Percentiles rank a stretch among this genome's conserved stretches.
Conservation (phyloP, 208 protist species). For the Crithidia bombi region DNA sequence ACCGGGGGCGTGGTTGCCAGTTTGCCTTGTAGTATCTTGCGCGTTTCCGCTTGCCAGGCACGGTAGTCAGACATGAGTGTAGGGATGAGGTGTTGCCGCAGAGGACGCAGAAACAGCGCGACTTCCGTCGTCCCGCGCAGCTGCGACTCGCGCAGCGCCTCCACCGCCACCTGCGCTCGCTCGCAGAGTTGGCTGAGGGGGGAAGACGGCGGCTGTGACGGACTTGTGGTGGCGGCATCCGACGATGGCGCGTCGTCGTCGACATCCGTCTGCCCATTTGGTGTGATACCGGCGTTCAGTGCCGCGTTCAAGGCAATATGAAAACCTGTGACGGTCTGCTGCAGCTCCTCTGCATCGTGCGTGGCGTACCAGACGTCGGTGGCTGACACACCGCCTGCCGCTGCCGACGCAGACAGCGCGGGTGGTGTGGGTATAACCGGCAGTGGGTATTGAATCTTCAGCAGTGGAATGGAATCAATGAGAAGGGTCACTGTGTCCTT, state of each 20-base stretch:
- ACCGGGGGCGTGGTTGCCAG: background rate
- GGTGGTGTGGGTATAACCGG: background rate
- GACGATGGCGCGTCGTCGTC: too few species aligned
- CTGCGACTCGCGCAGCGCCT: conserved; percentile 23
- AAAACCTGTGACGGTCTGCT: conserved; percentile 8
- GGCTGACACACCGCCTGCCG: background rate
- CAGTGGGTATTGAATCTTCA: conserved; percentile 35
- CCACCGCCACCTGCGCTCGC: conserved; percentile 7
- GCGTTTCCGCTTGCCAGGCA: conserved; percentile 13
- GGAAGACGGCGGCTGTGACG: too few species aligned
- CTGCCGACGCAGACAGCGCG: background rate
- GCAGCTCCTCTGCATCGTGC: conserved; percentile 20
- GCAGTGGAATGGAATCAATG: conserved; percentile 28
- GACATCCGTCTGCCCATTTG: background rate
- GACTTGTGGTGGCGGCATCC: too few species aligned
- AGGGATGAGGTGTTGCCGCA: conserved; percentile 23
- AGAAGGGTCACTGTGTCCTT: conserved; percentile 36
- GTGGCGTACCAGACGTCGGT: conserved; percentile 16
- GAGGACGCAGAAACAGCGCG: conserved; percentile 15
- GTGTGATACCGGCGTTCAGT: background rate
- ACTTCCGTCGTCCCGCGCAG: conserved; percentile 2
- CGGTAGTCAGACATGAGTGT: conserved; percentile 24
- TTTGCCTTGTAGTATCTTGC: background rate
- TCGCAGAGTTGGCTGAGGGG: conserved; percentile 4
- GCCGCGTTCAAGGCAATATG: background rate